A percentile compares a stretch with the other conserved stretches of the same genome.
phyloP scores from a whole-genome alignment of 306 rosid genomes.

The Hylodesmum podocarpum region DNA sequence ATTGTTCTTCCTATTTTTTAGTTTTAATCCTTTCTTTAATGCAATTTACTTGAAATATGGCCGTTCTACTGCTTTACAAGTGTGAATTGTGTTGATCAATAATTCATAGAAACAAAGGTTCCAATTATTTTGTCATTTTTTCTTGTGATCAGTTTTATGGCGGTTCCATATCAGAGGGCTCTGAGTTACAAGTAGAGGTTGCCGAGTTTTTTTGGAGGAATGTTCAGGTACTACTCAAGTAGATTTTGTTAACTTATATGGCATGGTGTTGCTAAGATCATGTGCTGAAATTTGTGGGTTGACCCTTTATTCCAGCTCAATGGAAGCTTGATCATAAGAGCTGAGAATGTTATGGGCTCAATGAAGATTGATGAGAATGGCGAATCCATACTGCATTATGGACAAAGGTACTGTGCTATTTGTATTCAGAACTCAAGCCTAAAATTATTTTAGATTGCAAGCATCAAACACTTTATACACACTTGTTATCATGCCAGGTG shows the following conservation, averaged over 20 bases:
- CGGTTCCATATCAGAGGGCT: slow-evolving; percentile 81
- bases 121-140: slow-evolving; percentile 16
- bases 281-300: slow-evolving; percentile 44
- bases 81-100: slow-evolving; percentile 12
- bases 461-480: slow-evolving; percentile 8
- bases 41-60: slow-evolving; percentile 17
- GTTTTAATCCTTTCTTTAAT: slow-evolving; percentile 23
- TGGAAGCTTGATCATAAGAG: slow-evolving; percentile 73
- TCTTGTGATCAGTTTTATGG: slow-evolving; percentile 63
- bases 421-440: neutral
- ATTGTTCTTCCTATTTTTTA: neutral
- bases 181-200: slow-evolving; percentile 89
- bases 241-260: slow-evolving; percentile 17
- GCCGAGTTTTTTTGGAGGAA: slow-evolving; percentile 90
- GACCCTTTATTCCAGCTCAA: slow-evolving; percentile 57
- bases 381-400: slow-evolving; percentile 71
- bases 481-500: slow-evolving; percentile 59
- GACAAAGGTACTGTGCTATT: slow-evolving; percentile 61
- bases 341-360: slow-evolving; percentile 72
- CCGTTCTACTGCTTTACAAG: neutral
- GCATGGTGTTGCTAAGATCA: slow-evolving; percentile 14
- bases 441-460: slow-evolving; percentile 18
- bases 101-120: slow-evolving; percentile 25
- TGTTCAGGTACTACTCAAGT: slow-evolving; percentile 69
- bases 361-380: slow-evolving; percentile 54